Evolutionary conservation across 2,329 filamentous ascomycete genomes (phyloP).

Genomic region (Epicoccum nigrum): DNA sequence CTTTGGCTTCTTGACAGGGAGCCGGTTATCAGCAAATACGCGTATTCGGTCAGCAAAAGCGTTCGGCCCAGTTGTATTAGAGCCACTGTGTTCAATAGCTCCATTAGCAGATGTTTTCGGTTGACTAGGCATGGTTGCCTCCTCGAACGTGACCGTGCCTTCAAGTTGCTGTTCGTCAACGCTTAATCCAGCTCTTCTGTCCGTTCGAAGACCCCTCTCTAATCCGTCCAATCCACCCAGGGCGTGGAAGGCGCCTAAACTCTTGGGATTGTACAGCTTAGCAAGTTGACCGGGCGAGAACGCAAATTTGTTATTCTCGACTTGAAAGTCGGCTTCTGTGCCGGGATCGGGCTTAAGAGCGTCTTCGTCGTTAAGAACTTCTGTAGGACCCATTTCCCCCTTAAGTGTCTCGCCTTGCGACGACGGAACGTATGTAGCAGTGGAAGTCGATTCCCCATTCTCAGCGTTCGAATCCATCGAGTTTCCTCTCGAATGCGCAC

Average conservation of each 20-base stretch:
- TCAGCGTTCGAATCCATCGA: constrained; percentile 69
- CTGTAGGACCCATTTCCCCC: constrained; percentile 52
- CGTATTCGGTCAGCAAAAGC: constrained; percentile 68
- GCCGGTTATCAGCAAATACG: constrained; percentile 71
- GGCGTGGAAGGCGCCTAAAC: constrained; percentile 73
- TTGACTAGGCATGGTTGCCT: constrained; percentile 54
- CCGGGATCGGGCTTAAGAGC: constrained; percentile 78
- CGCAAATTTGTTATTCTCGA: constrained; percentile 79
- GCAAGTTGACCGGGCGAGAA: constrained; percentile 82
- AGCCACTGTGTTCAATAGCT: background rate
- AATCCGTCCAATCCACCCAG: constrained; percentile 75
- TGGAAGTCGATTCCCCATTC: constrained; percentile 59
- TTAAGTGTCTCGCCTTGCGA: constrained; percentile 51
- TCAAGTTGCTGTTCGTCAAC: constrained; percentile 70
- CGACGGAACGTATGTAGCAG: constrained; percentile 63
- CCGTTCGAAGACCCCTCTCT: constrained; percentile 73
- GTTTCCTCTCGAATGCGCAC: constrained; percentile 66
- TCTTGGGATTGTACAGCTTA: constrained; percentile 83
- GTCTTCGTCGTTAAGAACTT: constrained; percentile 68
- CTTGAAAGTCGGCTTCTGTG: constrained; percentile 74
- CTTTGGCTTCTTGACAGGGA: constrained; percentile 74
- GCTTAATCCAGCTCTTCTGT: constrained; percentile 69
- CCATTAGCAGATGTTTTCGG: constrained; percentile 22
- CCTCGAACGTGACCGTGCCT: constrained; percentile 71
- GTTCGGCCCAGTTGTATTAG: constrained; percentile 26